A percentile compares a stretch with the other conserved stretches of the same genome.
phyloP scores from a whole-genome alignment of 805 yeast genomes.

The Candida boleticola region DNA sequence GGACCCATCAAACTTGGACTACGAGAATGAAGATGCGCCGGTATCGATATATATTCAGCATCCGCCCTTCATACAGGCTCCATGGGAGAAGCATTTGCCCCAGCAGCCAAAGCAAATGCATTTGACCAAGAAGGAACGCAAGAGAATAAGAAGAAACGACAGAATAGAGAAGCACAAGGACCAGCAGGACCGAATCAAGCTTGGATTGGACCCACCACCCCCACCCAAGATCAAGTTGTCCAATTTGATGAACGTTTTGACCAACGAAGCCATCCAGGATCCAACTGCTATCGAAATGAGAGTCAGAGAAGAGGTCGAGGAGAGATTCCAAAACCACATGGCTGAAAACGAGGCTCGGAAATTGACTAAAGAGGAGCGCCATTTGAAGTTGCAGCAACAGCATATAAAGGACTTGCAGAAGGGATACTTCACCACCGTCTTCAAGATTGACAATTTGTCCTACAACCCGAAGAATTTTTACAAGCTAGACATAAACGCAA shows the following conservation, averaged over 20 bases:
- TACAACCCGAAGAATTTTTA: conserved; percentile 63
- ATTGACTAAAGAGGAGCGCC: conserved; percentile 55
- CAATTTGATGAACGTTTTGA: conserved; percentile 81
- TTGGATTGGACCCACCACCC: conserved; percentile 86
- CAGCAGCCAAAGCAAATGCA: conserved; percentile 41
- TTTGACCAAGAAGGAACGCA: conserved; percentile 75
- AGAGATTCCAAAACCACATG: conserved; percentile 59
- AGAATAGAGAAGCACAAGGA: conserved; percentile 64
- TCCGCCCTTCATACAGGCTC: conserved; percentile 65
- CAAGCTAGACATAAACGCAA: conserved; percentile 79
- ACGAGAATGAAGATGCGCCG: conserved; percentile 43
- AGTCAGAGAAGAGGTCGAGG: conserved; percentile 67
- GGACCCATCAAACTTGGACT: conserved; percentile 23
- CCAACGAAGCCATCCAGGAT: conserved; percentile 81
- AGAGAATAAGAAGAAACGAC: conserved; percentile 67
- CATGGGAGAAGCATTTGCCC: conserved; percentile 50
- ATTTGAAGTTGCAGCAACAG: conserved; percentile 42
- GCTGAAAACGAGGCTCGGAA: conserved; percentile 60
- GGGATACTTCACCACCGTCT: conserved; percentile 61
- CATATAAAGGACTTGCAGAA: conserved; percentile 49
- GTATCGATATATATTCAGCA: conserved; percentile 77
- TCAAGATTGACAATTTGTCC: conserved; percentile 48
- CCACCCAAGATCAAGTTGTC: conserved; percentile 83
- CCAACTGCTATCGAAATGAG: conserved; percentile 82
- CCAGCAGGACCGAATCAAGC: conserved; percentile 69